Evolutionary conservation across 1,284 basidiomycete genomes (phyloP).

Genomic region (Puccinia triticina): DNA sequence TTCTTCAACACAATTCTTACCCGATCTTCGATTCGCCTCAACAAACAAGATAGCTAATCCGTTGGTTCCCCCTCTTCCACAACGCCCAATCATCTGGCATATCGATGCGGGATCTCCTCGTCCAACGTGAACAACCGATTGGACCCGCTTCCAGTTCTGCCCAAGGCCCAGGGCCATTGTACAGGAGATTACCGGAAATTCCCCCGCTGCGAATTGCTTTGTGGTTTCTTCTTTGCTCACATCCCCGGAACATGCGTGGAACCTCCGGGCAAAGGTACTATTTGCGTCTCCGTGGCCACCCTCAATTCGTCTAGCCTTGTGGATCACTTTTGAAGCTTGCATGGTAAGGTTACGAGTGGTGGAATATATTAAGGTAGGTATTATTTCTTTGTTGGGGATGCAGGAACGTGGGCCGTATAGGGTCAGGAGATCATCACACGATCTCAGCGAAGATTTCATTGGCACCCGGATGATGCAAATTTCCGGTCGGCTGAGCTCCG

Average conservation of each 20-base stretch:
- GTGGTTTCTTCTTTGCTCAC: not conserved
- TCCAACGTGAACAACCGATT: not conserved
- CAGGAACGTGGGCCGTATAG: not conserved
- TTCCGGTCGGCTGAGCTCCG: not conserved
- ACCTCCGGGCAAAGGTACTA: conserved; percentile 5
- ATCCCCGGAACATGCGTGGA: conserved; percentile 1
- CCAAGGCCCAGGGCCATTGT: too few relatives aligned
- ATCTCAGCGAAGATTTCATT: not conserved
- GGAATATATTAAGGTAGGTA: too few relatives aligned
- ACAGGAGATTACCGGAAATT: not conserved
- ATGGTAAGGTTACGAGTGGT: not conserved
- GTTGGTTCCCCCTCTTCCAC: not conserved
- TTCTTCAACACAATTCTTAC: not conserved
- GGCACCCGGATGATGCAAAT: too few relatives aligned
- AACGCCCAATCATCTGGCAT: conserved; percentile 20
- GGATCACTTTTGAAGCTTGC: not conserved
- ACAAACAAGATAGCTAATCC: conserved; percentile 27
- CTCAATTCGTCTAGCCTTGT: too few relatives aligned
- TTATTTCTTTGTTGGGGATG: not conserved
- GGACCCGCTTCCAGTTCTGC: conserved; percentile 23
- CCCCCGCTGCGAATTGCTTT: not conserved
- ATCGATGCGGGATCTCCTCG: not conserved
- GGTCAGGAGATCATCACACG: not conserved
- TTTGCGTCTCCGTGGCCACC: not conserved
- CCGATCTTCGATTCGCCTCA: not conserved